These are phyloP conservation scores for Tuber indicum DNA, from an alignment of 495 filamentous ascomycete species.

Conservation along the genomic window DNA sequence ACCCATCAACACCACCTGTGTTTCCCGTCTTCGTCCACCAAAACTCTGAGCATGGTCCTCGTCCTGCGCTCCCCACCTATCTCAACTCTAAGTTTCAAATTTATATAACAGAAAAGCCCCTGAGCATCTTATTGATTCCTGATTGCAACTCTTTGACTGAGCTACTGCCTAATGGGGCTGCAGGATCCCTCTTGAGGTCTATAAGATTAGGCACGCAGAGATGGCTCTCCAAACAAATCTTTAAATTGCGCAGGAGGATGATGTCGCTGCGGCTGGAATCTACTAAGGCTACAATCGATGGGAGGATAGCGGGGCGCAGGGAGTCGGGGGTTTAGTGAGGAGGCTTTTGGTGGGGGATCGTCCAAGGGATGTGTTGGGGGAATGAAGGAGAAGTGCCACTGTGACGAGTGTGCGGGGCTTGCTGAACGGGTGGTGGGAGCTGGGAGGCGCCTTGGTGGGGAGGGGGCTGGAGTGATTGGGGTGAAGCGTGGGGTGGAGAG, in stretches of 20 bases:
- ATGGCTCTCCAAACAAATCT: not conserved
- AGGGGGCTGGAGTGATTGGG: not conserved
- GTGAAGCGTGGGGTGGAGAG: not conserved
- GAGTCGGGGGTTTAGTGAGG: not conserved
- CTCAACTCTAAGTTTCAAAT: not conserved
- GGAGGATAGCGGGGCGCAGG: not conserved
- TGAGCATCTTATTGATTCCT: not conserved
- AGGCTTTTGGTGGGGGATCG: not conserved
- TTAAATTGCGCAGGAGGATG: constrained; percentile 1
- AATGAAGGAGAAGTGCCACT: not conserved
- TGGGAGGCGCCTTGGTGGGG: not conserved
- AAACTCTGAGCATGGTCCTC: not conserved
- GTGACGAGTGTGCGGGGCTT: not conserved
- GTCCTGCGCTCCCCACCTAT: not conserved
- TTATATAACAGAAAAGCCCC: not conserved
- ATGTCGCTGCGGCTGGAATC: not conserved
- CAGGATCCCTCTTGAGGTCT: not conserved
- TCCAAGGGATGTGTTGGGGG: not conserved
- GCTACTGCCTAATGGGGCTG: not conserved
- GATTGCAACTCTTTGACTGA: constrained; percentile 1
- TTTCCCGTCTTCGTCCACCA: not conserved
- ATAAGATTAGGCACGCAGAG: not conserved
- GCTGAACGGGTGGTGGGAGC: not conserved
- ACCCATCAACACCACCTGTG: not conserved
- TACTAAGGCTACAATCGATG: not conserved